A percentile compares a stretch with the other conserved stretches of the same genome.
These are phyloP conservation scores for Ustilaginoidea virens DNA, from an alignment of 2,329 filamentous ascomycete species.

Conservation along the genomic window DNA sequence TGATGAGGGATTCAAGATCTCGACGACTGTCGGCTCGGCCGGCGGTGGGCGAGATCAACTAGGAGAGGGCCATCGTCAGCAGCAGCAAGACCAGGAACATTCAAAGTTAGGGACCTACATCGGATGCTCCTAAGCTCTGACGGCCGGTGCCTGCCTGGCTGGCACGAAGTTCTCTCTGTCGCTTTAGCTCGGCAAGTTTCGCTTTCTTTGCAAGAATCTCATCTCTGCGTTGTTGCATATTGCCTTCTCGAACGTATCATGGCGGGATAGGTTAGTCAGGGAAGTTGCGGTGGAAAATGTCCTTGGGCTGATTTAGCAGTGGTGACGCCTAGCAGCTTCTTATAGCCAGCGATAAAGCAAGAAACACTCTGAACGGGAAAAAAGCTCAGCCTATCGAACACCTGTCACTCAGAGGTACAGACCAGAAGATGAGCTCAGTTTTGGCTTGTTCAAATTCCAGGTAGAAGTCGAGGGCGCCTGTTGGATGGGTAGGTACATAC, in stretches of 20 bases:
- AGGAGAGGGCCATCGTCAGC: conserved; percentile 3
- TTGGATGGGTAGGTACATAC: no score
- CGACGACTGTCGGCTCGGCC: conserved; percentile 52
- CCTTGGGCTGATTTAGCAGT: no score
- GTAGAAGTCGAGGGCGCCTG: no score
- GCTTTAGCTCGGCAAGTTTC: conserved; percentile 90
- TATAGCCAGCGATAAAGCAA: no score
- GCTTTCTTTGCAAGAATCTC: conserved; percentile 95
- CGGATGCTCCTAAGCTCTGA: conserved; percentile 51
- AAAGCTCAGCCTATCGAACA: no score
- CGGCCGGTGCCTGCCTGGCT: conserved; percentile 58
- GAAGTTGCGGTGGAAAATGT: no score
- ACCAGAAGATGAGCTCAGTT: no score
- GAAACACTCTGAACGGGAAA: no score
- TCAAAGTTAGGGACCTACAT: conserved; percentile 38
- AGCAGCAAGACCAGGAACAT: background rate
- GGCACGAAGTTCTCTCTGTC: conserved; percentile 71
- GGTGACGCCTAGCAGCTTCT: no score
- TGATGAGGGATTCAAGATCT: conserved; percentile 76
- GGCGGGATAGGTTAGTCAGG: conserved; percentile 18
- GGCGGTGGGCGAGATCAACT: conserved; percentile 52
- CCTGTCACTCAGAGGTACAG: no score
- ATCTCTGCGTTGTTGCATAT: conserved; percentile 72
- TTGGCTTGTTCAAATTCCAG: no score
- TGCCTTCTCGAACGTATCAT: conserved; percentile 31